These are phyloP conservation scores for Paecilomyces sp. DNA, from an alignment of 2,329 filamentous ascomycete genomes.

Conservation along the genomic window DNA sequence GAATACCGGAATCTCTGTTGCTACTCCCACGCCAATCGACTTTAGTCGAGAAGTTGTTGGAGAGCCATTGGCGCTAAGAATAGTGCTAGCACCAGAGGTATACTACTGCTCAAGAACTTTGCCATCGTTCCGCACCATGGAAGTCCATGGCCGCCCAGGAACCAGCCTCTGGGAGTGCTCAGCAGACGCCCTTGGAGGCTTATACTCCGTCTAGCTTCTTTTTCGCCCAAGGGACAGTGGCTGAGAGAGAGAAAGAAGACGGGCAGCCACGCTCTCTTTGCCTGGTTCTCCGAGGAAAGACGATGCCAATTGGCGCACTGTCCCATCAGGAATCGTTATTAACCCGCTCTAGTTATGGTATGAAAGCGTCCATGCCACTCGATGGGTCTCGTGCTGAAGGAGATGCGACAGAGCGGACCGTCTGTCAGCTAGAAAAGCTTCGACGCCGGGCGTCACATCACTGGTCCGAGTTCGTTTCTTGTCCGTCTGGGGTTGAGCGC, in stretches of 20 bases:
- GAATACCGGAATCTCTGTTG: not conserved
- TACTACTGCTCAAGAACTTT: not conserved
- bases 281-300: not conserved
- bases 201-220: not conserved
- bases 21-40: not conserved
- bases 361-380: not conserved
- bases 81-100: too few species aligned
- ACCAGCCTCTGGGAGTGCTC: not conserved
- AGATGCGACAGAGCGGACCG: not conserved
- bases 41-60: not conserved
- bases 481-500: not conserved
- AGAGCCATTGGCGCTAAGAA: not conserved
- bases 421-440: not conserved
- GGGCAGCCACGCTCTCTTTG: not conserved
- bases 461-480: not conserved
- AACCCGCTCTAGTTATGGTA: not conserved
- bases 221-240: not conserved
- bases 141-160: not conserved
- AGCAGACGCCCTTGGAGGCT: not conserved
- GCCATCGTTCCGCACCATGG: not conserved
- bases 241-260: not conserved
- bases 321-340: not conserved
- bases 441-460: not conserved
- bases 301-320: not conserved
- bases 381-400: not conserved